phyloP scores from a whole-genome alignment of 2,329 filamentous ascomycete species.

The Tolypocladium endophyticum region DNA sequence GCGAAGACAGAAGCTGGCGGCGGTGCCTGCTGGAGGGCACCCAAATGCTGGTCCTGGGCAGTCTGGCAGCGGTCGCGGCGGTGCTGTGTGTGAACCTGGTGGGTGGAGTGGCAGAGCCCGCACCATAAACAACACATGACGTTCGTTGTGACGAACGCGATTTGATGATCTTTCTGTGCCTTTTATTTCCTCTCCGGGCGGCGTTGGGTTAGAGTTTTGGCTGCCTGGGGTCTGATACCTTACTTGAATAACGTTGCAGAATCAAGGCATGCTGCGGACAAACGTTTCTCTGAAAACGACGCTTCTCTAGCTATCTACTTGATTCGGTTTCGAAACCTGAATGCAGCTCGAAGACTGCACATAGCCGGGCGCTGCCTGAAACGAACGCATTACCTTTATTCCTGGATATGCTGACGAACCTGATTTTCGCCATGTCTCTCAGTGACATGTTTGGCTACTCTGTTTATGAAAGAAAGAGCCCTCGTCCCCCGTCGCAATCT shows the following conservation, averaged over 20 bases:
- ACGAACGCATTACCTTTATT: neutral
- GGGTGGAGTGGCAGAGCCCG: constrained; percentile 2
- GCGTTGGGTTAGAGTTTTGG: neutral
- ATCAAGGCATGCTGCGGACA: neutral
- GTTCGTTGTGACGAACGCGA: neutral
- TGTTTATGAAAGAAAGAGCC: neutral
- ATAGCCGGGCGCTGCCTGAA: neutral
- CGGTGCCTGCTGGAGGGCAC: constrained; percentile 17
- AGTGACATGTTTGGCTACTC: neutral
- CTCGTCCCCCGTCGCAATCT: too few species aligned
- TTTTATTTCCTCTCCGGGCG: neutral
- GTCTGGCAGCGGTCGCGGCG: constrained; percentile 19
- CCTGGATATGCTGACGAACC: too few species aligned
- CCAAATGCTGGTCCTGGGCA: constrained; percentile 23
- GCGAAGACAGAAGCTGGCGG: constrained; percentile 4
- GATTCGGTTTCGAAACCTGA: neutral
- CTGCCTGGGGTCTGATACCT: neutral
- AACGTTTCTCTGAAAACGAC: neutral
- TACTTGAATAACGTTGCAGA: neutral
- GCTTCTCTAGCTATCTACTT: neutral
- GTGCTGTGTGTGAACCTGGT: constrained; percentile 18
- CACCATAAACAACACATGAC: neutral
- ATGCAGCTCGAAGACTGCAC: neutral
- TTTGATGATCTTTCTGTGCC: neutral
- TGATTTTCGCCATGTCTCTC: too few species aligned